Conservation (phyloP, 495 filamentous ascomycete species). For the Aspergillus sclerotioniger region DNA sequence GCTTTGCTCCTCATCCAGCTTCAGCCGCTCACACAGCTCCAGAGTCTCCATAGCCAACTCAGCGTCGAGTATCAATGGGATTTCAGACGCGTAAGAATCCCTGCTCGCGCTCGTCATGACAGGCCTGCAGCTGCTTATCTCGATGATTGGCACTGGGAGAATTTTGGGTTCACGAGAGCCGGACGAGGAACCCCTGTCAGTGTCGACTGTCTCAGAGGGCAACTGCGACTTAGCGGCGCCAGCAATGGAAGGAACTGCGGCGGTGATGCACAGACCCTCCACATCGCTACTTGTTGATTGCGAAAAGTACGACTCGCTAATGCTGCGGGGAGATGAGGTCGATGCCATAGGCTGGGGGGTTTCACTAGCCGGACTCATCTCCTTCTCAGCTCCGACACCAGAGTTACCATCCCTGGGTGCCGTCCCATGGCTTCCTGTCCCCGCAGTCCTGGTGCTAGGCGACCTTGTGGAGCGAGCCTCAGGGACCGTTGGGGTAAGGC, state of each 20-base stretch:
- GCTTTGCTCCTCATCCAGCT: not conserved
- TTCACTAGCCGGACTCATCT: too few species aligned
- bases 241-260: not conserved
- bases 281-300: not conserved
- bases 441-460: not conserved
- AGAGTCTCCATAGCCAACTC: constrained; percentile 2
- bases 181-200: not conserved
- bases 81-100: not conserved
- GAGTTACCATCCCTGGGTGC: not conserved
- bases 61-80: not conserved
- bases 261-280: not conserved
- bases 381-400: not conserved
- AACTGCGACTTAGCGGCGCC: not conserved
- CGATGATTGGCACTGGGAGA: not conserved
- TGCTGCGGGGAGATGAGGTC: not conserved
- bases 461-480: not conserved
- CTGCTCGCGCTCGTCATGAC: not conserved
- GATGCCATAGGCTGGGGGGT: not conserved
- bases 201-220: not conserved
- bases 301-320: not conserved
- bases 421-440: not conserved
- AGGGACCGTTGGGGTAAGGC: not conserved
- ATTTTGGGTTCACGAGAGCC: not conserved
- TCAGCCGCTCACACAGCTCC: constrained; percentile 1
- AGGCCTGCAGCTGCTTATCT: not conserved